Base-by-base conservation (phyloP, 352 stramenopile genomes). In the Pythium folliculosum region DNA sequence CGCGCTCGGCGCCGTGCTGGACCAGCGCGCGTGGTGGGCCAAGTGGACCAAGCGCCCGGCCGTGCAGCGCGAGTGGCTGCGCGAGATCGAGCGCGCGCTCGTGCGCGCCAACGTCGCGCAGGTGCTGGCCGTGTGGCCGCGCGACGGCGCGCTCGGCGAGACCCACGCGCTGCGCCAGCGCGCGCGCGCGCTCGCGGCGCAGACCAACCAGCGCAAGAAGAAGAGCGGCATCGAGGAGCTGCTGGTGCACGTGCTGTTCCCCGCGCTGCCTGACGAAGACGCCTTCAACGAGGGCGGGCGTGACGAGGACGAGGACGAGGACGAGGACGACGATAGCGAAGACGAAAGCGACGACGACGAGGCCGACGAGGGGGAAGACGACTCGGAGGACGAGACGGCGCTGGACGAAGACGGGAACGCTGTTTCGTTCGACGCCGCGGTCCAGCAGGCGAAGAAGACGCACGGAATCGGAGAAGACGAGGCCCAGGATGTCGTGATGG, bases 1-100 rank as follows among this genome's bases (percentile, higher is more conserved):
- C n/a, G 73, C 66, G 13, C 65, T 82, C 35, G 67, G 69, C 51
- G 63, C 70, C 27, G 65, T 88, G n/a, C 60, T 84, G 45, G 60
- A 76, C 70, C 85, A 84, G 60, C 75, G 21, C 21, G 59, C 51
- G 30, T 86, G 76, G 77, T 86, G 76, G 77, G 60, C 55, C 52
- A 86, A 81, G 72, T 71, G 58, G 60, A 62, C 67, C 14, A 65
- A 76, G 19, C 73, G 77, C 30, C 51, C 37, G 5, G 59, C 70
- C 1, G 50, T 85, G 19, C 59, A 66, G 8, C 25, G 48, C 48
- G 73, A 76, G 60, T 85, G 77, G 77, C 51, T 77, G 51, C 6
- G 17, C 10, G 75, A 85, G 61, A 57, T 85, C 9, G 67, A 78
- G 47, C 30, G 66, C 5, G 48, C 57, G 38, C 35, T 83, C 9